Percentiles rank a stretch among this genome's conserved stretches.
Evolutionary conservation across 768 basidiomycete genomes (phyloP).

Genomic region (Myochromella boudieri): DNA sequence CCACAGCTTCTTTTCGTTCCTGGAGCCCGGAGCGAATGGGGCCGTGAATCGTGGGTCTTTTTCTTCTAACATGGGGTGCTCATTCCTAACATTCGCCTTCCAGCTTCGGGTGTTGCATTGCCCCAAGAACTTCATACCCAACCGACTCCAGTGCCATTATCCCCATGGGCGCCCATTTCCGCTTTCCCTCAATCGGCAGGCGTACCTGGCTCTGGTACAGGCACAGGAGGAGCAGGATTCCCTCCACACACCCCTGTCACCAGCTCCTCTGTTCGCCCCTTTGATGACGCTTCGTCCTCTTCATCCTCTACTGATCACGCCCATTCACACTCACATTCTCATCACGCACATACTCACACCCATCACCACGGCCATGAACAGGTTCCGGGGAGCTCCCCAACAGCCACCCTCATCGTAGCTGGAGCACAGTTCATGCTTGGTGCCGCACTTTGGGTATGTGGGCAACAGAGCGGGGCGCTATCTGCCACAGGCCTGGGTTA

Average conservation of each 20-base stretch:
- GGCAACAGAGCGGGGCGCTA: constrained; percentile 86
- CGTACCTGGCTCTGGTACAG: constrained; percentile 9
- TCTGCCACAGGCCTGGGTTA: constrained; percentile 92
- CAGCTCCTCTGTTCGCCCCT: neutral
- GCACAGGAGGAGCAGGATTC: neutral
- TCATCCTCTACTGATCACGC: constrained; percentile 13
- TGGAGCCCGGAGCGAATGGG: constrained; percentile 63
- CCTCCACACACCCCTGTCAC: constrained; percentile 13
- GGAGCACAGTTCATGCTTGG: constrained; percentile 63
- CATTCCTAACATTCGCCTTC: too few species aligned
- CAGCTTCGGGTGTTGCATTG: too few species aligned
- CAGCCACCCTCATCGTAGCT: constrained; percentile 18
- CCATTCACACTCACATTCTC: neutral
- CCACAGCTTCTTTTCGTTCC: constrained; percentile 94
- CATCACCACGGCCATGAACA: constrained; percentile 3
- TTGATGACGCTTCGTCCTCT: neutral
- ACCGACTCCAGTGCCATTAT: constrained; percentile 60
- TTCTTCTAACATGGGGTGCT: too few species aligned
- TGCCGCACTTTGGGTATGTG: constrained; percentile 81
- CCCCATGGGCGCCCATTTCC: constrained; percentile 67
- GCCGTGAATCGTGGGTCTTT: constrained; percentile 5
- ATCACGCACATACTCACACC: neutral
- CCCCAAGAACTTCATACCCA: constrained; percentile 48
- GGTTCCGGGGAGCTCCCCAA: neutral
- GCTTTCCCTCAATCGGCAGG: constrained; percentile 34